Evolutionary conservation across 2,329 filamentous ascomycete species (phyloP).

Genomic region (Anthostomella pinea): DNA sequence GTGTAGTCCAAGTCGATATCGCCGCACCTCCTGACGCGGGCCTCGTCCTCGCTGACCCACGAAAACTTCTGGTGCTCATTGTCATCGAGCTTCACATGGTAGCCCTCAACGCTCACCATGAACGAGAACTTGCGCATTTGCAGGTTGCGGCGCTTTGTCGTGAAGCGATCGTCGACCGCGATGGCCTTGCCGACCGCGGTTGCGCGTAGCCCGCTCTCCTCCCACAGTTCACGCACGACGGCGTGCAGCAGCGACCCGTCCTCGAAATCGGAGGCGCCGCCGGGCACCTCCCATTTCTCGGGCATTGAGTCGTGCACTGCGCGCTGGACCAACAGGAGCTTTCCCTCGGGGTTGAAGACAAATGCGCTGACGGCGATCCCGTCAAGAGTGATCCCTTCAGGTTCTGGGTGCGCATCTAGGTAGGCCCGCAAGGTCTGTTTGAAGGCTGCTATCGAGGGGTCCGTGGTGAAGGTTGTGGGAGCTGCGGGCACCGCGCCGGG

Average conservation of each 20-base stretch:
- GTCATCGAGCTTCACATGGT: slow-evolving; percentile 30
- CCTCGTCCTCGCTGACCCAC: slow-evolving; percentile 33
- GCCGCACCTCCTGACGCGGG: slow-evolving; percentile 20
- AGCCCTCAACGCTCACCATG: slow-evolving; percentile 24
- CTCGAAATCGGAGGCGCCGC: slow-evolving; percentile 36
- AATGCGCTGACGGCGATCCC: slow-evolving; percentile 28
- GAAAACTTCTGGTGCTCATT: slow-evolving; percentile 33
- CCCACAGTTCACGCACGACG: slow-evolving; percentile 39
- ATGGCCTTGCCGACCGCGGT: slow-evolving; percentile 19
- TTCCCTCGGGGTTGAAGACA: slow-evolving; percentile 26
- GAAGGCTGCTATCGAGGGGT: slow-evolving; percentile 22
- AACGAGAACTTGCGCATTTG: slow-evolving; percentile 30
- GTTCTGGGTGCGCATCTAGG: slow-evolving; percentile 17
- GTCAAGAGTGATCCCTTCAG: slow-evolving; percentile 25
- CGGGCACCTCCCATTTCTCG: slow-evolving; percentile 40
- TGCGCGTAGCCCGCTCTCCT: slow-evolving; percentile 37
- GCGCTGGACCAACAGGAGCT: slow-evolving; percentile 40
- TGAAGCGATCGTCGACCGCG: slow-evolving; percentile 18
- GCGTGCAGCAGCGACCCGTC: slow-evolving; percentile 38
- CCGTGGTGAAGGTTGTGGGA: slow-evolving; percentile 18
- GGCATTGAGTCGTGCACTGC: slow-evolving; percentile 36
- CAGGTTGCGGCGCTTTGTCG: slow-evolving; percentile 13
- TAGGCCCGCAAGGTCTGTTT: slow-evolving; percentile 19
- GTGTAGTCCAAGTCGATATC: slow-evolving; percentile 27
- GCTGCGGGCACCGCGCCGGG: slow-evolving; percentile 8